Conservation (phyloP, 176 grass and related monocot genomes). For the Phyllostachys edulis region DNA sequence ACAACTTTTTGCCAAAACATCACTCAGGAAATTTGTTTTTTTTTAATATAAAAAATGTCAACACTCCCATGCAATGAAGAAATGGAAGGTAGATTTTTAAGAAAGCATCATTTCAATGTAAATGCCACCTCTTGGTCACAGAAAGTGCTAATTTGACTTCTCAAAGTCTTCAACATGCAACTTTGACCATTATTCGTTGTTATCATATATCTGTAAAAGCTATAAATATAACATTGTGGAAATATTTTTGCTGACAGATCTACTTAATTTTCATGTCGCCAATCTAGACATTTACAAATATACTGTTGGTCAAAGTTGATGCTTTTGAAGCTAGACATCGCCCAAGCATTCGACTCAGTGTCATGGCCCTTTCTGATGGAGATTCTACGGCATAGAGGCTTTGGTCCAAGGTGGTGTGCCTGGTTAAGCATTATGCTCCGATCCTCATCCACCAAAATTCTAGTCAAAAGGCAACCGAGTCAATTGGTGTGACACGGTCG, state of each 20-base stretch:
- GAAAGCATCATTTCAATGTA: conserved; percentile 17
- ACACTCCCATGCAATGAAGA: background rate
- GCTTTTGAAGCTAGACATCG: too few species aligned
- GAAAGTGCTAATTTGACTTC: background rate
- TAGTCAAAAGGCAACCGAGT: too few species aligned
- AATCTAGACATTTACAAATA: background rate
- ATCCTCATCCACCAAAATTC: too few species aligned
- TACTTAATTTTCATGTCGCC: background rate
- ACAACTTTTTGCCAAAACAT: background rate
- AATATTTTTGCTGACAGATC: background rate
- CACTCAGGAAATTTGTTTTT: background rate
- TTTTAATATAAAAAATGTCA: too few species aligned
- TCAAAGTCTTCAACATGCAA: background rate
- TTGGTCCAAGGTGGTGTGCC: too few species aligned
- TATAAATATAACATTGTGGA: background rate
- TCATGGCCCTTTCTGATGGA: too few species aligned
- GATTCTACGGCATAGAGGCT: too few species aligned
- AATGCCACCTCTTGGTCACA: background rate
- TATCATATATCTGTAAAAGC: background rate
- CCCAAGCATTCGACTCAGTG: too few species aligned
- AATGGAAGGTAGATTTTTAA: background rate
- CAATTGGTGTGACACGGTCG: too few species aligned
- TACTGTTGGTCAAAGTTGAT: background rate
- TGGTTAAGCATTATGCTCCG: too few species aligned
- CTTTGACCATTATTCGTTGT: background rate